These are phyloP conservation scores for Phoenix dactylifera DNA, from an alignment of 176 grass and related monocot genomes.

Conservation along the genomic window DNA sequence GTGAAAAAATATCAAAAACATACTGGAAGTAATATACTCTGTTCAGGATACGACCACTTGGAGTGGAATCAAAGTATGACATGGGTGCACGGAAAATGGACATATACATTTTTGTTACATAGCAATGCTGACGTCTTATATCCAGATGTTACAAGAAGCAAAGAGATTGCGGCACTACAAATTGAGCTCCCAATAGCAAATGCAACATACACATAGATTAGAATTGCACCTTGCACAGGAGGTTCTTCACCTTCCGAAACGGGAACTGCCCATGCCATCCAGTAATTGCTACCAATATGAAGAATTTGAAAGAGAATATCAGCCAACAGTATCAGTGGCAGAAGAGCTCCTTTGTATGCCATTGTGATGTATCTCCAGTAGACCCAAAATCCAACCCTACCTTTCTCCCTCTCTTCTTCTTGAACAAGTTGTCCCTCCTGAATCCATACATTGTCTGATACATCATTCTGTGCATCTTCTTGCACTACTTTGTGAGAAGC, in stretches of 20 bases:
- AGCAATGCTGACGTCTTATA: slow-evolving; percentile 63
- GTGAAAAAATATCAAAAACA: too few relatives aligned
- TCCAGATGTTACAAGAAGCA: slow-evolving; percentile 57
- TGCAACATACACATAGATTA: slow-evolving; percentile 64
- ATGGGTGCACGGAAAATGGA: slow-evolving; percentile 80
- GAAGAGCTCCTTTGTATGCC: slow-evolving; percentile 67
- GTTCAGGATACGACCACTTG: too few relatives aligned
- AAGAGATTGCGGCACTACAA: slow-evolving; percentile 35
- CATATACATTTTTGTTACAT: slow-evolving; percentile 60
- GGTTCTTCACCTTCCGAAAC: slow-evolving; percentile 39
- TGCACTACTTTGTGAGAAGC: slow-evolving; percentile 16
- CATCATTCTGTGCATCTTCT: slow-evolving; percentile 27
- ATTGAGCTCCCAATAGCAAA: slow-evolving; percentile 52
- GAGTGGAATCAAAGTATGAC: slow-evolving; percentile 77
- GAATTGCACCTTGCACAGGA: slow-evolving; percentile 42
- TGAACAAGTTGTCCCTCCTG: slow-evolving; percentile 61
- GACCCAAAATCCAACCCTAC: slow-evolving; percentile 71
- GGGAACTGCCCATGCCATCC: slow-evolving; percentile 80
- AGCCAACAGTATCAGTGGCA: slow-evolving; percentile 55
- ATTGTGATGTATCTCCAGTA: slow-evolving; percentile 82
- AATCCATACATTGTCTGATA: slow-evolving; percentile 17
- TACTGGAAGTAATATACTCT: slow-evolving; percentile 30
- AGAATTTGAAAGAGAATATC: slow-evolving; percentile 71
- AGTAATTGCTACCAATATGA: slow-evolving; percentile 85
- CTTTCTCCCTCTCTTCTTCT: slow-evolving; percentile 93